Evolutionary conservation across 805 yeast species (phyloP), one percentile per base, ranked within the genome.

Genomic region (Wickerhamiella brachini): DNA sequence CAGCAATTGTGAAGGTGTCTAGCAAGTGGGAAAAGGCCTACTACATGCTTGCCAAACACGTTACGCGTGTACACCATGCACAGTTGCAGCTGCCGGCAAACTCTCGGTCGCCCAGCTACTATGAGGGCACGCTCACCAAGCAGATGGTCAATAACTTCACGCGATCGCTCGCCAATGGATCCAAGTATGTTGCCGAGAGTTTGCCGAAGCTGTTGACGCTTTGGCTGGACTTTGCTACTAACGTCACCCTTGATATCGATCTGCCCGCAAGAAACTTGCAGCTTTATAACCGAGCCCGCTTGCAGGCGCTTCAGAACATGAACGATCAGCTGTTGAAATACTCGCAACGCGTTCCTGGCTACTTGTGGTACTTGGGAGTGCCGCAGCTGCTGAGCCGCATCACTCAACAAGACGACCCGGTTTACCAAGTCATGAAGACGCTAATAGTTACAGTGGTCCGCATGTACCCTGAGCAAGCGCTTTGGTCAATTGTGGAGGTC

Each of bases 361-460:
- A 72, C 62, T 74, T 65, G 34, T 87, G 96, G 85, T 90, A 84
- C 62, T 74, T 88, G 0, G 95, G 87, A 0, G 69, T 90, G 20
- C 85, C 97, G 0, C 97, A 93, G 62, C 63, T 93, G 37, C 68
- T 90, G 5, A 87, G 97, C 0, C 73, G 97, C 58, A 72, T 89
- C 52, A 70, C 78, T 1, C 93, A 85, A 59, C 68, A 74, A 0
- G 80, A 83, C 55, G 65, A 67, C 1, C 69, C 71, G 0, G 79
- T 93, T 0, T 75, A 73, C 26, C 73, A 71, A 1, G 65, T 80
- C 20, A 71, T 93, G 15, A 65, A 75, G 49, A 66, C 69, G n/a
- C 76, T 90, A 21, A 68, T 89, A 10, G 68, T 75, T 13, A 67
- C 71, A 13, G 72, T 90, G 12, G 72, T 83, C 0, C 66, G 68